phyloP scores from a whole-genome alignment of 2,329 filamentous ascomycete genomes.

The Cladosporium cucumerinum region DNA sequence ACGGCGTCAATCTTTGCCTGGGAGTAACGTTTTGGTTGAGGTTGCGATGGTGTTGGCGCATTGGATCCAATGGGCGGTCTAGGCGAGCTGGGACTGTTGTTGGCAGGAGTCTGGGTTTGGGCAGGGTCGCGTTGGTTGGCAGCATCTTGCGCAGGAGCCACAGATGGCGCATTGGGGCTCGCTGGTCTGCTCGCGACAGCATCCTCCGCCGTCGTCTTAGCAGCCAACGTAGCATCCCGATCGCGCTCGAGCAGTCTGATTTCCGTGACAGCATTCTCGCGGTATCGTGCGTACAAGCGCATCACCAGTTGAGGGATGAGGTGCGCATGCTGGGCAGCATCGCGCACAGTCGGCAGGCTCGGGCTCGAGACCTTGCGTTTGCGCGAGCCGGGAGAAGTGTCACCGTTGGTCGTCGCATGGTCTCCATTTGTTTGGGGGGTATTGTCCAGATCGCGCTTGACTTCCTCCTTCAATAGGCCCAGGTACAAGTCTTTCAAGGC shows the following conservation, averaged over 20 bases:
- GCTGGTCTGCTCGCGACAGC: slow-evolving; percentile 47
- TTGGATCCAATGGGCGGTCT: slow-evolving; percentile 16
- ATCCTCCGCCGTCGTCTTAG: slow-evolving; percentile 63
- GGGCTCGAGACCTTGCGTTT: slow-evolving; percentile 74
- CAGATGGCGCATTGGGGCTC: slow-evolving; percentile 28
- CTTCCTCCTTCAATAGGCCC: slow-evolving; percentile 70
- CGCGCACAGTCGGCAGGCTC: slow-evolving; percentile 60
- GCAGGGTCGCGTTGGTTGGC: slow-evolving; percentile 13
- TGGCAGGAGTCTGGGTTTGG: slow-evolving; percentile 18
- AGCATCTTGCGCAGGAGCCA: slow-evolving; percentile 23
- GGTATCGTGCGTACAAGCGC: slow-evolving; percentile 72
- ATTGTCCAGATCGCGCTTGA: slow-evolving; percentile 43
- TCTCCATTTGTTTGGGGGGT: slow-evolving; percentile 1
- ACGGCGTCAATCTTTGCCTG: slow-evolving; percentile 36
- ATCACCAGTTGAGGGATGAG: slow-evolving; percentile 68
- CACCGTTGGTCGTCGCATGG: slow-evolving; percentile 38
- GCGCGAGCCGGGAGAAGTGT: slow-evolving; percentile 53
- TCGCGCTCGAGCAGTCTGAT: slow-evolving; percentile 72
- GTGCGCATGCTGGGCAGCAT: slow-evolving; percentile 63
- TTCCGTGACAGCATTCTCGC: slow-evolving; percentile 63
- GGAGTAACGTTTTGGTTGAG: slow-evolving; percentile 27
- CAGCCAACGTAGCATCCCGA: slow-evolving; percentile 56
- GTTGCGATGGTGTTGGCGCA: slow-evolving; percentile 15
- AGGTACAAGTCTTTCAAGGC: slow-evolving; percentile 77
- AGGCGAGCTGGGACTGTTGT: slow-evolving; percentile 20